Evolutionary conservation across 192 early-diverging fungal species (phyloP), one percentile per base, ranked within the genome.

Genomic region (Podila verticillata): DNA sequence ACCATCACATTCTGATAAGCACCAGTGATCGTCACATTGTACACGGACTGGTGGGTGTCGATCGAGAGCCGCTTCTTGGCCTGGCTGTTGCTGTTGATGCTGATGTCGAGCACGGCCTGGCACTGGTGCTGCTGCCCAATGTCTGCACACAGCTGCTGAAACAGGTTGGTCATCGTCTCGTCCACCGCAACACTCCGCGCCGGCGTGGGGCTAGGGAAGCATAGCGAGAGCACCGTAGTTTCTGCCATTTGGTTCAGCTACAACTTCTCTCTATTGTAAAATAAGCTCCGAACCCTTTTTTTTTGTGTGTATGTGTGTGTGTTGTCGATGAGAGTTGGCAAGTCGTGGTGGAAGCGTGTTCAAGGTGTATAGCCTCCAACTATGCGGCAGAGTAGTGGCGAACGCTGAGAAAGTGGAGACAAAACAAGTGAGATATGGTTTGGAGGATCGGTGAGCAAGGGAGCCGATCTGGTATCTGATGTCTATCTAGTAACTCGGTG

Each of bases 11-110:
- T 70, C 58, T 79, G 67, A 34, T 74, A 73, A 63, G 77, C 61
- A 69, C 87, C 85, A 74, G 66, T 65, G 12, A 86, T 72, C 48
- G 87, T 82, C 65, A 88, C 68, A 63, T 83, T 88, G 66, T 86
- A 88, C 48, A 80, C 85, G 9, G 74, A 83, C 57, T 82, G 75
- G 32, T 78, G 79, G n/a, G 75, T 82, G 48, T 78, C 74, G 65
- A 80, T 72, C 60, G 77, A 75, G 30, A 80, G 66, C 49, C 77
- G 31, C 24, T 72, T 80, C 66, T 80, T 72, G 19, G 77, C 70
- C 20, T 49, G 69, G 2, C 68, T 31, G 60, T 15, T 80, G 59
- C 24, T 54, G 58, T 80, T 72, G 30, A 72, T 48, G 28, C 65
- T 64, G 54, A 80, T 61, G 62, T 80, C 77, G 66, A 80, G 77